Evolutionary conservation across 2,329 filamentous ascomycete species (phyloP), one percentile per base, ranked within the genome.

Genomic region (Hypoxylon sp.): DNA sequence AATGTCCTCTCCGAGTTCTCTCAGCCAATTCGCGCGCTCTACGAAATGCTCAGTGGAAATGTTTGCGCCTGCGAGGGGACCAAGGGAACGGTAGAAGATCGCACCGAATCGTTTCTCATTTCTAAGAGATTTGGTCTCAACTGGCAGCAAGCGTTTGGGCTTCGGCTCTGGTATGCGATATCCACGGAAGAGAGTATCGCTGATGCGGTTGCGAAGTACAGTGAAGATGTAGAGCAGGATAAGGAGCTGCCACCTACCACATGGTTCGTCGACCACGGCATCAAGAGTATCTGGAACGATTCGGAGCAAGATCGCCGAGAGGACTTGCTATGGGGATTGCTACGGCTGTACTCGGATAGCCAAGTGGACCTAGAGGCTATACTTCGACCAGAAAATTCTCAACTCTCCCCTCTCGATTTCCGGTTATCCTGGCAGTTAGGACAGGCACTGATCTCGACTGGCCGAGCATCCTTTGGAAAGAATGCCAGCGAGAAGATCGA

Each of bases 101-200:
- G 89, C 32, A 81, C 88, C 27, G 81, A 86, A 9, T 87, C 87
- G 0, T 96, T 99, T 67, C 80, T 86, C 44, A 89, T 99, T 59
- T 89, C 91, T 1, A 82, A 89, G 63, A 86, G 87, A 35, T 99
- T 97, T 68, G 84, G 84, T 3, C 78, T 99, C 25, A 89, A 95
- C 68, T 99, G 94, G 94, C 87, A 90, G 69, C 92, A 96, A 67
- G 87, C 92, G 0, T 96, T 99, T 70, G 93, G 90, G 7, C 79
- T 99, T 38, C 86, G 92, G 31, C 78, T 99, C 1, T 97, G 91
- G 89, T 99, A 96, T 69, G 87, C 86, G 32, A 89, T 86, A 29
- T 78, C 82, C 2, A 76, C 82, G 23, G 78, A 85, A 27, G 88
- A 91, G 32, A 80, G 84, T 25, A 78, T 97, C 31, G 83, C 87